Base-by-base conservation (phyloP, 2,329 filamentous ascomycete genomes). In the Penicillium italicum region DNA sequence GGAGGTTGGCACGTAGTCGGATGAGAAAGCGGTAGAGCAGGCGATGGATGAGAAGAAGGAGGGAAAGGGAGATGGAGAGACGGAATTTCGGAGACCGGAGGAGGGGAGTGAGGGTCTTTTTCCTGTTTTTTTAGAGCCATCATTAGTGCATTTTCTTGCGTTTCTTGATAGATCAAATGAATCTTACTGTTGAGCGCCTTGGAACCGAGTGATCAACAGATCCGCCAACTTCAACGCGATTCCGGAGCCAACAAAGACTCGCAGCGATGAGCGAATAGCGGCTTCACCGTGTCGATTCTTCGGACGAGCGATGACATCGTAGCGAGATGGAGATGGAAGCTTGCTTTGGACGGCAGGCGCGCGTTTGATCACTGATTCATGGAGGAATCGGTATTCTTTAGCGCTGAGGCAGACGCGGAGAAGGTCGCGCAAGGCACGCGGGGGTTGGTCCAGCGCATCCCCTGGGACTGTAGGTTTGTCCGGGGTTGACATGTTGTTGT, bases 11-110 rank as follows among this genome's bases (percentile, higher is more conserved):
- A 45, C 93, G 87, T 41, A 97, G 78, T 28, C 90, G 85, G 26
- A 84, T 83, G 66, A 97, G 89, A 79, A 97, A 96, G 56, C 93
- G 90, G 76, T 93, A 91, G 26, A 97, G 85, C 1, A 96, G 80
- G 30, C 94, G 86, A 72, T 99, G 94, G 58, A 96, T 84, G 41
- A 97, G 84, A 20, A 97, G 82, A 60, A 97, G 91, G 3, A 89
- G 83, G 16, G 91, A 92, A 14, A 97, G 81, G 0, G 91, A 94
- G 9, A 92, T 79, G 0, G 91, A 93, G 10, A 96, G 80, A 53
- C 91, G 84, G 48, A 94, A 78, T 24, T 89, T 88, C 0, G 86
- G 80, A 0, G 87, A 90, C 59, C 75, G 77, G 62, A 77, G 72
- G 16, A 80, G 57, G 1, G 79, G 68, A 18, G 70, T 64, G 38